These are phyloP conservation scores for Kodamaea nitidulidarum DNA, from an alignment of 805 yeast species.

Conservation along the genomic window DNA sequence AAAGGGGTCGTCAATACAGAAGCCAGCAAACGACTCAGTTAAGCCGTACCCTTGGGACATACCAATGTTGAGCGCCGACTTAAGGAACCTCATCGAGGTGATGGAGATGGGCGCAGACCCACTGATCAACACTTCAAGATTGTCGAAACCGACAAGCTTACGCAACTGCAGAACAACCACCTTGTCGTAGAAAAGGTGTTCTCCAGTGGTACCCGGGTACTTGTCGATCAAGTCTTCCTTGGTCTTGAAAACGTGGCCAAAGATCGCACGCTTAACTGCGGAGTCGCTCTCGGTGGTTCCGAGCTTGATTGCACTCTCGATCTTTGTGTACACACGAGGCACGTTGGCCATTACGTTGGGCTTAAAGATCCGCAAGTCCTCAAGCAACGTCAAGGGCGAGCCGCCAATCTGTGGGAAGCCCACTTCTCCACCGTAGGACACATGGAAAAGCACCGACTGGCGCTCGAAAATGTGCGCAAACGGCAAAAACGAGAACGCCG, in stretches of 20 bases:
- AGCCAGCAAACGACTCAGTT: slow-evolving; percentile 28
- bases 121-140: slow-evolving; percentile 20
- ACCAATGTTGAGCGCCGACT: slow-evolving; percentile 22
- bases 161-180: slow-evolving; percentile 30
- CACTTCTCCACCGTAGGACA: slow-evolving; percentile 22
- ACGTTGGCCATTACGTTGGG: slow-evolving; percentile 24
- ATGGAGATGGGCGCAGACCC: slow-evolving; percentile 26
- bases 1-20: slow-evolving; percentile 14
- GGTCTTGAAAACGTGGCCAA: slow-evolving; percentile 16
- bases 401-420: slow-evolving; percentile 24
- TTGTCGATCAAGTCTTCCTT: slow-evolving; percentile 15
- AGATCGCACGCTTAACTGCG: slow-evolving; percentile 15
- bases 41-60: slow-evolving; percentile 34
- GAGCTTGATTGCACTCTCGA: slow-evolving; percentile 22
- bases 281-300: slow-evolving; percentile 21
- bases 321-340: slow-evolving; percentile 24
- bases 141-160: slow-evolving; percentile 30
- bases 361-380: slow-evolving; percentile 22
- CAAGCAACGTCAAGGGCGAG: slow-evolving; percentile 21
- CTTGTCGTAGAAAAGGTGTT: slow-evolving; percentile 16
- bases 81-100: slow-evolving; percentile 20
- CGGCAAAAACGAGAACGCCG: slow-evolving; percentile 27
- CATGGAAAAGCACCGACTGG: slow-evolving; percentile 19
- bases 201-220: slow-evolving; percentile 16
- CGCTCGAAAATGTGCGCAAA: slow-evolving; percentile 38